Evolutionary conservation across 345 rosid species (phyloP), one percentile per base, ranked within the genome.

Genomic region (Limnanthes douglasii): DNA sequence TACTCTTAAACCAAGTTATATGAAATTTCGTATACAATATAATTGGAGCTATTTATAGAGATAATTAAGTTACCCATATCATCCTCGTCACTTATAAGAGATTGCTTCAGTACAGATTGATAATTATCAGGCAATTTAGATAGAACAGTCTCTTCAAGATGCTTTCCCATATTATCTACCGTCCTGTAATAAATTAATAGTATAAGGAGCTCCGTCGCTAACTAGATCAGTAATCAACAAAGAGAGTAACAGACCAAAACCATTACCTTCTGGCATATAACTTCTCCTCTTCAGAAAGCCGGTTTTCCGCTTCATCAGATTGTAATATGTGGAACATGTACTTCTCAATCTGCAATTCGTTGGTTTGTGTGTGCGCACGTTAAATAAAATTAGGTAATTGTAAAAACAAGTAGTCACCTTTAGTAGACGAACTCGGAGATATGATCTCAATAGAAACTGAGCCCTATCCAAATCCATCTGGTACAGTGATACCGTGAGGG

Each of bases 401-500:
- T 49, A 39, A 7, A 6, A 20, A 24, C 4, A 5, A 5, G n/a
- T n/a, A n/a, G n/a, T 30, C 4, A 84, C 95, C 95, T 84, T 90
- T 43, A 69, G 84, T 9, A 84, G 75, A 39, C 94, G 70, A 39
- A 77, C 65, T 8, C 98, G 73, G 21, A 90, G 84, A 66, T 84
- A 90, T 0, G 96, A 90, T 63, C 98, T 64, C 58, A 84, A 49
- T 39, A 84, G 53, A 61, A 66, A 90, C 57, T 84, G 94, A 2
- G 75, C 59, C 56, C 93, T 60, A 13, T 90, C 94, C 38, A 84
- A 31, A 46, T 90, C 94, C 94, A 77, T 77, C 56, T 75, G 85
- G 56, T 90, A 84, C 21, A 90, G 79, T 3, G 94, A 90, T 8
- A 69, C 68, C 1, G 73, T 62, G 10, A 80, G 62, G 22, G 88